Conservation (phyloP, 1,284 basidiomycete species). For the Waitea zeae region DNA sequence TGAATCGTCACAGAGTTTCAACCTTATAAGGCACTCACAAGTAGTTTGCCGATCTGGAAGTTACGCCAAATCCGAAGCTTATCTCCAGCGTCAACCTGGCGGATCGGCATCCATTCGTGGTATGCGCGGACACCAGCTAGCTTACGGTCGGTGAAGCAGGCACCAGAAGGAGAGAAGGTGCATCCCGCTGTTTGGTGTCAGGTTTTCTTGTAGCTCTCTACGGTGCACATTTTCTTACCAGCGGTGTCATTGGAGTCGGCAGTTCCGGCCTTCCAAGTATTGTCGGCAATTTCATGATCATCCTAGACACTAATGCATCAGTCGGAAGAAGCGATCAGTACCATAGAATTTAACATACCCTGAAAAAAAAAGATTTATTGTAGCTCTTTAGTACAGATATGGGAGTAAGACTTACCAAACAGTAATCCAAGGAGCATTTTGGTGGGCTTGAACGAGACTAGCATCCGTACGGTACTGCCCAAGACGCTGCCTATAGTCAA, state of each 20-base stretch:
- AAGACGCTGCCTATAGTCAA: slow-evolving; percentile 44
- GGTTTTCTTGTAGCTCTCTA: no score
- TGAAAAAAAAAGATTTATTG: no score
- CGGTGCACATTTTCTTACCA: no score
- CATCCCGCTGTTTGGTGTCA: no score
- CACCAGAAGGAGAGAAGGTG: slow-evolving; percentile 24
- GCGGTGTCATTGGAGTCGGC: slow-evolving; percentile 44
- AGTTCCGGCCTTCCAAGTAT: slow-evolving; percentile 47
- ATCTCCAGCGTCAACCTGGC: slow-evolving; percentile 42
- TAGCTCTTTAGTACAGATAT: slow-evolving; percentile 2
- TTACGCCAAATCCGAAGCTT: slow-evolving; percentile 50
- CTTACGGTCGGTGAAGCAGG: slow-evolving; percentile 48
- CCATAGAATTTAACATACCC: no score
- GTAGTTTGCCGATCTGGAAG: slow-evolving; percentile 44
- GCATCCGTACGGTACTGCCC: slow-evolving; percentile 41
- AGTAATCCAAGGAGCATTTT: slow-evolving; percentile 36
- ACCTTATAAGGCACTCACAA: slow-evolving; percentile 17
- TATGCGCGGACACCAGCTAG: slow-evolving; percentile 45
- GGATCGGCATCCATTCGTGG: slow-evolving; percentile 57
- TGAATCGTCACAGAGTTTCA: no score
- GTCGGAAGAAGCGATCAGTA: no score
- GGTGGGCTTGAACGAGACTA: slow-evolving; percentile 30
- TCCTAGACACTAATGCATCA: slow-evolving; percentile 16
- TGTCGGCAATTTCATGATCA: slow-evolving; percentile 46
- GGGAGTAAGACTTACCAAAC: slow-evolving; percentile 26